Conservation (phyloP, 2,329 filamentous ascomycete genomes). For the Neoscytalidium dimidiatum region DNA sequence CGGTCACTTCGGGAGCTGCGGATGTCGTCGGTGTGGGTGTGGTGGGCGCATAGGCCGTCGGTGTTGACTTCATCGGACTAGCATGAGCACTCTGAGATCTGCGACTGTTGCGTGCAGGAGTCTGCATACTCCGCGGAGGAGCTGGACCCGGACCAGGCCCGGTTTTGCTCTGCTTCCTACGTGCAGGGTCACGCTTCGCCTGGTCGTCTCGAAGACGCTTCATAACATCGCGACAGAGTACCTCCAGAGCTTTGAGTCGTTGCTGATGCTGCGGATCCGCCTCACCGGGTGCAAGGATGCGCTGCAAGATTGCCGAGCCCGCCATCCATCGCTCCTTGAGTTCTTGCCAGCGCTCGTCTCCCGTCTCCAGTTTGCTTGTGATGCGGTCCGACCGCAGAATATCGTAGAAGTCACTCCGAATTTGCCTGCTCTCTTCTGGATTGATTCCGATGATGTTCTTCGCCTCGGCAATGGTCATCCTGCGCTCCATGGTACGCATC, state of each 20-base stretch:
- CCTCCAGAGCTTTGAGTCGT: constrained; percentile 67
- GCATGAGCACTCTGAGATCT: neutral
- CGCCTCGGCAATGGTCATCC: constrained; percentile 73
- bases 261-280: constrained; percentile 55
- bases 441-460: constrained; percentile 72
- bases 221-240: constrained; percentile 74
- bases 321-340: constrained; percentile 70
- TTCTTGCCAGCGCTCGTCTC: constrained; percentile 69
- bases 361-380: constrained; percentile 72
- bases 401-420: constrained; percentile 67
- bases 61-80: constrained; percentile 1
- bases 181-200: constrained; percentile 55
- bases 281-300: constrained; percentile 54
- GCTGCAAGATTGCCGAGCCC: constrained; percentile 57
- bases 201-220: constrained; percentile 73
- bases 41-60: constrained; percentile 13
- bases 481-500: constrained; percentile 64
- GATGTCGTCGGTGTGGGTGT: constrained; percentile 23
- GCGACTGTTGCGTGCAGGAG: neutral
- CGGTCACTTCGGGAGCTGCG: constrained; percentile 22
- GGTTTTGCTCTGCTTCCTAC: constrained; percentile 41
- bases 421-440: constrained; percentile 65
- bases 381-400: constrained; percentile 68
- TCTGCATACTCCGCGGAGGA: constrained; percentile 12
- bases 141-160: constrained; percentile 48